Base-by-base conservation (phyloP, 208 protist genomes). In the Herpetomonas samuelpessoai region DNA sequence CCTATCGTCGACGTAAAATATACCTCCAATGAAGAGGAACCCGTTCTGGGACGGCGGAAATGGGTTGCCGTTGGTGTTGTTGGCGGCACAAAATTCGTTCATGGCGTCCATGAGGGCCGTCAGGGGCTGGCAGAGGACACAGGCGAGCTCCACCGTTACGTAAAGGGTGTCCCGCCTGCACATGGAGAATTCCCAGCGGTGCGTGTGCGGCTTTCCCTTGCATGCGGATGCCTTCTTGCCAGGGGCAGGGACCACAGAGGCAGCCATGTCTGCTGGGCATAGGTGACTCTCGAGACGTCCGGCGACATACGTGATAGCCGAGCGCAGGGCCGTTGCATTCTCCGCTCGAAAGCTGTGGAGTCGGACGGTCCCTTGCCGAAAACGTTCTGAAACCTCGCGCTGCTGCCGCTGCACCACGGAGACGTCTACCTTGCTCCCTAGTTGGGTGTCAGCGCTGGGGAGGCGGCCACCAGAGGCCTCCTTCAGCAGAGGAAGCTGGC, bases 1-100 rank as follows among this genome's bases (percentile, higher is more conserved):
- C 4, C 87, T 77, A 58, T 93, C 85, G 52, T 95, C 84, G 39
- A 95, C 62, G 62, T 91, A 95, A 48, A 95, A 95, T 21, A 69
- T 74, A 28, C 76, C 88, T 44, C 70, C 79, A 47, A 95, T 83
- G 67, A 91, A 91, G n/a, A 92, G 31, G 61, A 95, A 92, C 22
- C 77, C 71, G 56, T 91, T 86, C 29, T 69, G 62, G 24, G 72
- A 74, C n/a, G 58, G 30, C 62, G 26, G 48, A 62, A 29, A 68
- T 35, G 24, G 59, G 60, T 31, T 65, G n/a, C 50, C 52, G 21
- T 25, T 57, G 21, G 21, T 16, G 46, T 30, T 28, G 56, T 21
- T 31, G 18, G 56, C 26, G 7, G 7, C 29, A 44, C 6, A 39
- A 4, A 49, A n/a, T 24, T 6, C 39, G 1, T 76, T 67, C 50